phyloP scores from a whole-genome alignment of 257 asterid genomes.

The Agastache rugosa region DNA sequence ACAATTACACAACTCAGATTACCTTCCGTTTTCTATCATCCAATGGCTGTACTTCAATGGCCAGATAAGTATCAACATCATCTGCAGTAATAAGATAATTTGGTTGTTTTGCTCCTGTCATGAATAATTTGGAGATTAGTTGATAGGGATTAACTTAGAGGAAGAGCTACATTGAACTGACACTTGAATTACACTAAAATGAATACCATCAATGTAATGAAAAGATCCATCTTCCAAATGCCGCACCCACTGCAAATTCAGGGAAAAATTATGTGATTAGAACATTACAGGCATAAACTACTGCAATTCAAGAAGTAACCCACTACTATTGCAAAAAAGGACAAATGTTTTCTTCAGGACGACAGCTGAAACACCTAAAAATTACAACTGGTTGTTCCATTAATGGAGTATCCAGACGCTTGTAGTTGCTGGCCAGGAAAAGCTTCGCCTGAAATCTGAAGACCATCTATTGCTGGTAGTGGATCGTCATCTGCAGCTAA shows the following conservation, averaged over 20 bases:
- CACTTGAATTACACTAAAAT: conserved; percentile 30
- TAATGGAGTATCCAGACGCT: conserved; percentile 87
- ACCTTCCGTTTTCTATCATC: conserved; percentile 98
- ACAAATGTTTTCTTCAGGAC: background rate
- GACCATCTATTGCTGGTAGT: conserved; percentile 89
- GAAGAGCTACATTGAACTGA: conserved; percentile 9
- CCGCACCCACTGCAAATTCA: conserved; percentile 92
- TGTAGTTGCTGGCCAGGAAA: conserved; percentile 90
- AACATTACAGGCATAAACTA: conserved; percentile 24
- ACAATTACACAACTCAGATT: conserved; percentile 31
- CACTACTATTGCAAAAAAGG: conserved; percentile 1
- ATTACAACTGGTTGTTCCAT: conserved; percentile 99
- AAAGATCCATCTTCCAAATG: conserved; percentile 95
- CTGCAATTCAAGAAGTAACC: conserved; percentile 34
- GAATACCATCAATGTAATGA: conserved; percentile 83
- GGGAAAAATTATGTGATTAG: conserved; percentile 31
- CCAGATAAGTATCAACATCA: conserved; percentile 87
- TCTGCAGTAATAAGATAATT: conserved; percentile 93
- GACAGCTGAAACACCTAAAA: conserved; percentile 70
- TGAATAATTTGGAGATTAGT: conserved; percentile 36
- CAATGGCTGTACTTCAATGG: conserved; percentile 97
- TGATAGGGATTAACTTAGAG: conserved; percentile 17
- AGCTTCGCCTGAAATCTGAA: conserved; percentile 96
- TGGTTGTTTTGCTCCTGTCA: conserved; percentile 95
- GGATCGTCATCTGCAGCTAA: conserved; percentile 91